Evolutionary conservation across 2,329 filamentous ascomycete species (phyloP).

Genomic region (Arthrinium puccinioides): DNA sequence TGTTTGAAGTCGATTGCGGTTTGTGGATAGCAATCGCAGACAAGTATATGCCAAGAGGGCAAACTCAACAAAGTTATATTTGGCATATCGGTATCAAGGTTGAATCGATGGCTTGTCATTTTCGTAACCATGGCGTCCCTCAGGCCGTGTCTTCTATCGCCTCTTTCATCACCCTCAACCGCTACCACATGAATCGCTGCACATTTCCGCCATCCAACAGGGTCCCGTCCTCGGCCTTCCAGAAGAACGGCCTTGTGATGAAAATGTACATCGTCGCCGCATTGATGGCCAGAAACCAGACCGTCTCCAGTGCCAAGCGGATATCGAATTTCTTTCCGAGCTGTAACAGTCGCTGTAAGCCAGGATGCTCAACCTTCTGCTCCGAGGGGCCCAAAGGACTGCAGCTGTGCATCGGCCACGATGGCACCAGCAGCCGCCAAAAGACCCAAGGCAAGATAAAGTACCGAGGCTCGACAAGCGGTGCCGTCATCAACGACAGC

Average conservation of each 20-base stretch:
- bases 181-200: conserved; percentile 79
- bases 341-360: background rate
- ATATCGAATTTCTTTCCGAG: conserved; percentile 3
- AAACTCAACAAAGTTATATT: no score
- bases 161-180: no score
- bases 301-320: conserved; percentile 49
- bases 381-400: background rate
- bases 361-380: background rate
- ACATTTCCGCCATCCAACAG: conserved; percentile 47
- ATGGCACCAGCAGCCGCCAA: conserved; percentile 75
- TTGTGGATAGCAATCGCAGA: no score
- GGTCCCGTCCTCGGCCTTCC: conserved; percentile 46
- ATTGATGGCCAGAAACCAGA: conserved; percentile 64
- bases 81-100: no score
- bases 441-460: conserved; percentile 94
- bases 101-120: background rate
- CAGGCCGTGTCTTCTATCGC: no score
- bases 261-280: conserved; percentile 63
- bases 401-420: conserved; percentile 21
- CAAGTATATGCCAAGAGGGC: no score
- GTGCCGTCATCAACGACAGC: conserved; percentile 77
- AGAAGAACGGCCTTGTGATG: conserved; percentile 58
- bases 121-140: background rate
- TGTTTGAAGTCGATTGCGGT: no score
- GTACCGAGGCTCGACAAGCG: conserved; percentile 90